Conservation (phyloP, 441 rosid species). For the Erysimum cheiri region DNA sequence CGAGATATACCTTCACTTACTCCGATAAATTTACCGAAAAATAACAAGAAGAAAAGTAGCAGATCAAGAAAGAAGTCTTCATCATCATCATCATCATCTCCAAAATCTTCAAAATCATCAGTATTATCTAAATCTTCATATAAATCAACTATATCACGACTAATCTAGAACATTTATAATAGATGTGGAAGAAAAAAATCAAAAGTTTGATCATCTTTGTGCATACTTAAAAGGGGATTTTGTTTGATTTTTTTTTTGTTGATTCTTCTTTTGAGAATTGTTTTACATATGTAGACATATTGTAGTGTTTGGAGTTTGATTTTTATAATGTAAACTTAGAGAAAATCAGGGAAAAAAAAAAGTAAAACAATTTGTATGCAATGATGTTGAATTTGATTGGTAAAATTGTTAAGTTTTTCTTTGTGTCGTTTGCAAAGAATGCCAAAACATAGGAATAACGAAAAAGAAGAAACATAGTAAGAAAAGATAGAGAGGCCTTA, state of each 20-base stretch:
- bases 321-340: slow-evolving; percentile 11
- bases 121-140: slow-evolving; percentile 43
- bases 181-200: slow-evolving; percentile 12
- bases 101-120: slow-evolving; percentile 42
- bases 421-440: background rate
- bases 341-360: background rate
- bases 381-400: slow-evolving; percentile 16
- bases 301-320: slow-evolving; percentile 28
- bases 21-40: slow-evolving; percentile 31
- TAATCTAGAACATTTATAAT: slow-evolving; percentile 29
- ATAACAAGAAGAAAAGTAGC: slow-evolving; percentile 31
- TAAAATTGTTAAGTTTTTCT: background rate
- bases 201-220: slow-evolving; percentile 27
- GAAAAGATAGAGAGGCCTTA: background rate
- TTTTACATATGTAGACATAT: slow-evolving; percentile 21
- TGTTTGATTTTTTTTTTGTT: slow-evolving; percentile 18
- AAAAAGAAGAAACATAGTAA: background rate
- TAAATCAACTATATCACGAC: slow-evolving; percentile 38
- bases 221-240: slow-evolving; percentile 28
- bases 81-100: slow-evolving; percentile 40
- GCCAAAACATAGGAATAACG: background rate
- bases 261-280: slow-evolving; percentile 1
- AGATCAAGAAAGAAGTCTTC: slow-evolving; percentile 35
- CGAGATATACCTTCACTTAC: slow-evolving; percentile 33
- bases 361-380: slow-evolving; percentile 4